Evolutionary conservation across 2,329 filamentous ascomycete species (phyloP).

Genomic region (Aureobasidium subglaciale): DNA sequence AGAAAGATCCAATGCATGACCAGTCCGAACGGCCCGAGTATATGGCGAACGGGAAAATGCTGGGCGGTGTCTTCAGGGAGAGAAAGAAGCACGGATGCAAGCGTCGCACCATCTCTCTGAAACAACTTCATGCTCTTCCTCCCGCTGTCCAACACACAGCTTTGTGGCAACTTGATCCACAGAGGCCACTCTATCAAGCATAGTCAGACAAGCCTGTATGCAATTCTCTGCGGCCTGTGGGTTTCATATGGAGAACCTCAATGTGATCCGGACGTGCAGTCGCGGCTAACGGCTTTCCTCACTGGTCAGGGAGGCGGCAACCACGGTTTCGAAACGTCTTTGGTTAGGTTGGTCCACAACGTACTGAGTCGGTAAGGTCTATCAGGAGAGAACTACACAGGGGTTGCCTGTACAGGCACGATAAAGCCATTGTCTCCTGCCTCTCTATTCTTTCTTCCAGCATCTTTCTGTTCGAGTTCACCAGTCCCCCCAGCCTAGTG

Average conservation of each 20-base stretch:
- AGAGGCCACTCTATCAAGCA: background rate
- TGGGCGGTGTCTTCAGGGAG: conserved; percentile 6
- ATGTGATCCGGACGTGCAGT: background rate
- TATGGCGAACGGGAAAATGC: background rate
- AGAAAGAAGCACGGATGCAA: background rate
- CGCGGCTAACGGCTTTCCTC: conserved; percentile 5
- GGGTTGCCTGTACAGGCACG: background rate
- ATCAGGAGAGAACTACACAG: conserved; percentile 2
- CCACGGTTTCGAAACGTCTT: conserved; percentile 10
- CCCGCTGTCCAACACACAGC: background rate
- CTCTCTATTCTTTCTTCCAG: conserved; percentile 4
- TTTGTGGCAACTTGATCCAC: background rate
- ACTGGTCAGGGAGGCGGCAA: conserved; percentile 12
- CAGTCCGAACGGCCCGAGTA: conserved; percentile 1
- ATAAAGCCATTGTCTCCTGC: background rate
- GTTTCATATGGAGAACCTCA: background rate
- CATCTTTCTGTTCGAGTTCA: conserved; percentile 9
- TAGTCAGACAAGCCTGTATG: background rate
- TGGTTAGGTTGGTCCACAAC: background rate
- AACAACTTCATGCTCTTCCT: background rate
- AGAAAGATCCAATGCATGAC: background rate
- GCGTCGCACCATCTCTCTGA: conserved; percentile 9
- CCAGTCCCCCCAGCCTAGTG: conserved; percentile 10
- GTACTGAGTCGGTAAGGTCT: conserved; percentile 9
- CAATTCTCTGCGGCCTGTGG: background rate